Conservation (phyloP, 106 monocot genomes). For the Allium fistulosum region DNA sequence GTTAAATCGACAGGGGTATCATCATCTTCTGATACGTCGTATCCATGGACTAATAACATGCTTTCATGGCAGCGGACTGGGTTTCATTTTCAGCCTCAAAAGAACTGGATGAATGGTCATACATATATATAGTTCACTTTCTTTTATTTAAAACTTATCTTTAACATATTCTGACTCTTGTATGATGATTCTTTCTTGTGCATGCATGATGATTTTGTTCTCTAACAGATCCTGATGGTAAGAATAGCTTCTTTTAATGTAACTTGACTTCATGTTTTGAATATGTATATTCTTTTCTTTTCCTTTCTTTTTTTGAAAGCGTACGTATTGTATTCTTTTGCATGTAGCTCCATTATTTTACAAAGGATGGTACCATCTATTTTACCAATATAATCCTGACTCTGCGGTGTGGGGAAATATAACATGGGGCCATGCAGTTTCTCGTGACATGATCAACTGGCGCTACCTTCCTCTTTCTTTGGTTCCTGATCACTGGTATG, state of each 20-base stretch:
- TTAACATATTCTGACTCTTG: not conserved
- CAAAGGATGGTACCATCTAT: conserved; percentile 70
- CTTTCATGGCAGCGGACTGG: conserved; percentile 55
- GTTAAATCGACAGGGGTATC: conserved; percentile 5
- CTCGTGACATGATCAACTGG: conserved; percentile 54
- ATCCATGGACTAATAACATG: conserved; percentile 53
- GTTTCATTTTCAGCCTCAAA: conserved; percentile 55
- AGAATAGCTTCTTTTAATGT: not conserved
- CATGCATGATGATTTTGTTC: not conserved
- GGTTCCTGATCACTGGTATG: conserved; percentile 48
- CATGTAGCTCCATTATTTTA: conserved; percentile 39
- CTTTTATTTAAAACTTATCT: not conserved
- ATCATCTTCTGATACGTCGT: not conserved
- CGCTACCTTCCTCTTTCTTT: conserved; percentile 48
- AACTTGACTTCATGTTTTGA: too few relatives aligned
- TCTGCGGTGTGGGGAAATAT: conserved; percentile 62
- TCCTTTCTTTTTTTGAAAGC: not conserved
- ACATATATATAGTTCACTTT: not conserved
- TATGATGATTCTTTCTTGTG: not conserved
- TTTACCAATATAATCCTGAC: conserved; percentile 69
- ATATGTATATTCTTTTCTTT: not conserved
- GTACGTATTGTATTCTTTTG: too few relatives aligned
- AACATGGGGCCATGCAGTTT: conserved; percentile 62
- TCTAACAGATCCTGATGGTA: conserved; percentile 27
- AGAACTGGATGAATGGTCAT: conserved; percentile 71